phyloP scores from a whole-genome alignment of 2,329 filamentous ascomycete species.

The Capronia epimyces region DNA sequence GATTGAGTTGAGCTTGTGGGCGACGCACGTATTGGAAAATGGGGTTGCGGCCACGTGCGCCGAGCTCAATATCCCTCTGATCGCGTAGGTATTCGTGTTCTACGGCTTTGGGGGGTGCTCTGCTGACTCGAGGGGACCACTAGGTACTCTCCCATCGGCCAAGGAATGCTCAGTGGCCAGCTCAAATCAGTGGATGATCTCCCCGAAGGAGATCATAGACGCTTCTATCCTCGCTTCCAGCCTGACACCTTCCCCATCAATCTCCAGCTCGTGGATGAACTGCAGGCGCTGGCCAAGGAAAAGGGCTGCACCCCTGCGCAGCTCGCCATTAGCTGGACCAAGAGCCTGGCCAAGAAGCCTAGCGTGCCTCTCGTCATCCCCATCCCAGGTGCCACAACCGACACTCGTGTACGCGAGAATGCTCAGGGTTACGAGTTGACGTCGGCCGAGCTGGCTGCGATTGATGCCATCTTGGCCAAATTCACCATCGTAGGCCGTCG shows the following conservation, averaged over 20 bases:
- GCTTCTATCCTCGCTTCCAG: conserved; percentile 45
- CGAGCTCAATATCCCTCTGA: conserved; percentile 54
- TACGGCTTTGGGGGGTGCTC: too few species aligned
- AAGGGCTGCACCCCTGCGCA: conserved; percentile 45
- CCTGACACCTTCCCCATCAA: conserved; percentile 48
- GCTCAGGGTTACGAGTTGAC: background rate
- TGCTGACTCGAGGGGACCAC: too few species aligned
- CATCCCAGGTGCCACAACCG: conserved; percentile 39
- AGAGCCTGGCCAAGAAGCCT: conserved; percentile 33
- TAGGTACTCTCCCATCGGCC: conserved; percentile 54
- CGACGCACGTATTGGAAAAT: conserved; percentile 53
- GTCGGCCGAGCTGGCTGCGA: background rate
- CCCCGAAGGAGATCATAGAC: conserved; percentile 43
- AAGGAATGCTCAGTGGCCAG: conserved; percentile 51
- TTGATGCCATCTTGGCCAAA: conserved; percentile 1
- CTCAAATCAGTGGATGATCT: conserved; percentile 45
- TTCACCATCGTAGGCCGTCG: conserved; percentile 1
- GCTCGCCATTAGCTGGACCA: conserved; percentile 48
- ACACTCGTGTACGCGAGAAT: conserved; percentile 4
- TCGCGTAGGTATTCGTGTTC: conserved; percentile 34
- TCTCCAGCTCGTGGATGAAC: conserved; percentile 43
- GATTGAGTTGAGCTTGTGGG: conserved; percentile 55
- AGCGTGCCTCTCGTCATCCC: conserved; percentile 34
- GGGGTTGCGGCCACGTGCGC: conserved; percentile 52
- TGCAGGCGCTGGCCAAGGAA: conserved; percentile 41